phyloP scores from a whole-genome alignment of 345 rosid genomes.

The Populus deltoides region DNA sequence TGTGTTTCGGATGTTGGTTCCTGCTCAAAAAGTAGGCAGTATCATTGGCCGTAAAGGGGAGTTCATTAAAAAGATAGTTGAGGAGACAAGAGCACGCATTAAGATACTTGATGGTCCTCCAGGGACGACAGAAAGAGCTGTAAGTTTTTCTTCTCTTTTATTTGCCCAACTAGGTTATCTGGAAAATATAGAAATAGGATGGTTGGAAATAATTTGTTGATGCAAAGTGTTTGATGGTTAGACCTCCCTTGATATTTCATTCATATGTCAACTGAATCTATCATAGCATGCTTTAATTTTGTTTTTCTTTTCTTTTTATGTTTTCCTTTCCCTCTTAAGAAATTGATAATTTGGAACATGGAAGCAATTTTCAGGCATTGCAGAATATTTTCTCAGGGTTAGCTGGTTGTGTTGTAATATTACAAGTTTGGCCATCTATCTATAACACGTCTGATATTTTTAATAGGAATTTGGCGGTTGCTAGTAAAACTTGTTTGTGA shows the following conservation, averaged over 20 bases:
- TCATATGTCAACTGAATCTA: background rate
- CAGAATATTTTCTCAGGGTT: background rate
- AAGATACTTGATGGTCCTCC: constrained; percentile 99
- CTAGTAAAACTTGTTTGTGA: background rate
- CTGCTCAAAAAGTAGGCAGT: constrained; percentile 96
- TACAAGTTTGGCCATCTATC: background rate
- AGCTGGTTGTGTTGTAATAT: background rate
- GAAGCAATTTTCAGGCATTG: background rate
- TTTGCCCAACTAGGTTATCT: constrained; percentile 1
- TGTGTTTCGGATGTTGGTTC: constrained; percentile 95
- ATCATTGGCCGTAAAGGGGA: constrained; percentile 98
- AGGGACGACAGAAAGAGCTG: constrained; percentile 99
- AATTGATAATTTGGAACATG: background rate
- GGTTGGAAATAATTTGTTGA: constrained; percentile 9
- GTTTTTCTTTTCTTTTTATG: background rate
- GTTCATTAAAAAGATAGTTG: constrained; percentile 92
- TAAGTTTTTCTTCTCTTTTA: constrained; percentile 43
- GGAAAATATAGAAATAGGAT: constrained; percentile 3
- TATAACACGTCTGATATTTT: background rate
- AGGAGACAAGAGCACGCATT: constrained; percentile 96
- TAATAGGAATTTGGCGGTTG: background rate
- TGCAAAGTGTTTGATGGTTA: constrained; percentile 4
- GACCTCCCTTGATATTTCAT: background rate
- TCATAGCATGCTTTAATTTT: background rate
- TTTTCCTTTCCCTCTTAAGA: background rate